Base-by-base conservation (phyloP, 768 basidiomycete species). In the Leccinum pellstonianum region DNA sequence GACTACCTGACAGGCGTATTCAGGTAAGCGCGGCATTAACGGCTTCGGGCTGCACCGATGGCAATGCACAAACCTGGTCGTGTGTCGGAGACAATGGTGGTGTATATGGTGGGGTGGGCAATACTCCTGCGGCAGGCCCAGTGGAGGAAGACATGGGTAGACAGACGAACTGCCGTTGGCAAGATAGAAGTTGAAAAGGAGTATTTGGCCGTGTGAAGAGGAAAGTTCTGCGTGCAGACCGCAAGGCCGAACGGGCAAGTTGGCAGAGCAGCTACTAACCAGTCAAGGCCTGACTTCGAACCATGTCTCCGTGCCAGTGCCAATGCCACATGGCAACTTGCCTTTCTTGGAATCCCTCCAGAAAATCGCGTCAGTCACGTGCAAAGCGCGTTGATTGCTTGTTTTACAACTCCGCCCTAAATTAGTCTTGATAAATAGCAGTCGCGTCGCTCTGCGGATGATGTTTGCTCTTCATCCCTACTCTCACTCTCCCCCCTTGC, bases 11-110 rank as follows among this genome's bases (percentile, higher is more conserved):
- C 57, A 58, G 55, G 53, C 54, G 58, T 49, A 62, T 50, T 49
- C 58, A 63, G 23, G 66, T 72, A 62, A 66, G 62, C 59, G 62
- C 56, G 63, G 51, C 66, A 60, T 63, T 64, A 63, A 55, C 58
- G 57, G 56, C 58, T 66, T 62, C 54, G 59, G 59, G 59, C 15
- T 41, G 60, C 59, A 61, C 59, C 50, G 56, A 68, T 54, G 56
- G 46, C 35, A 62, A 57, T 61, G 56, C 52, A 76, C 83, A 55
- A 61, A 86, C 88, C 81, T 91, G 89, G 76, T 90, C 86, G 68
- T 82, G 85, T 19, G 86, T 83, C 17, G 90, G 90, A 56, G 77
- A 72, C 58, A 88, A 76, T 55, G 86, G 77, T 38, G 76, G 79
- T 29, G 74, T 66, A 67, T 68, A 60, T 35, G 63, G 21, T 35